Base-by-base conservation (phyloP, 257 asterid species). In the Parsonsia alboflavescens region DNA sequence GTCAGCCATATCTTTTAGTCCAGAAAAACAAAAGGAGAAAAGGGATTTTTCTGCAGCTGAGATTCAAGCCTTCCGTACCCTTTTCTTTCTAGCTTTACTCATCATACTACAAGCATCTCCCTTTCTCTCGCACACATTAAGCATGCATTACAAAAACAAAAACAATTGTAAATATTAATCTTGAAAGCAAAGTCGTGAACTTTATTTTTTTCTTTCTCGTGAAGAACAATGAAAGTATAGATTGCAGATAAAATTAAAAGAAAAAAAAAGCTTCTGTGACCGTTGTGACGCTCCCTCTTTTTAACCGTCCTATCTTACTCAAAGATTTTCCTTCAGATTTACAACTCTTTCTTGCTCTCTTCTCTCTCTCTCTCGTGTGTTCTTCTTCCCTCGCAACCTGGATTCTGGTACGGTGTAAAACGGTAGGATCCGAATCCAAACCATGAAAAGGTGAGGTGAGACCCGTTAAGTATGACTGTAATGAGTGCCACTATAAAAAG, bases 1-100 rank as follows among this genome's bases (percentile, higher is more conserved):
- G 77, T 87, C 97, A 56, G 92, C 90, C 98, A 93, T 93, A 71
- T 56, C 75, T 65, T n/a, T 54, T 73, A n/a, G 74, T 78, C 75
- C 81, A 70, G 86, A 82, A 45, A 68, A n/a, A n/a, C n/a, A n/a
- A 45, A 80, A 7, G 30, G 44, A 9, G 49, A 42, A 73, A 73
- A 78, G 68, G 76, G 76, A 74, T 71, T 71, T 75, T 67, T 30
- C 73, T 80, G 80, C 84, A 78, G 80, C 73, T 36, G 58, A 77
- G 83, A 83, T 89, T 86, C 84, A 84, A 80, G 80, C 52, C 68
- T 71, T 74, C 68, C 79, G 74, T 54, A 75, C 84, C 82, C 88
- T 85, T 86, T 77, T 80, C 88, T 41, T 83, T 82, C 75, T 74
- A 56, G 84, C 82, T 85, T 66, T 81, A 64, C 58, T 78, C 92